Evolutionary conservation across 2,329 filamentous ascomycete species (phyloP).

Genomic region (Talaromyces sp.): DNA sequence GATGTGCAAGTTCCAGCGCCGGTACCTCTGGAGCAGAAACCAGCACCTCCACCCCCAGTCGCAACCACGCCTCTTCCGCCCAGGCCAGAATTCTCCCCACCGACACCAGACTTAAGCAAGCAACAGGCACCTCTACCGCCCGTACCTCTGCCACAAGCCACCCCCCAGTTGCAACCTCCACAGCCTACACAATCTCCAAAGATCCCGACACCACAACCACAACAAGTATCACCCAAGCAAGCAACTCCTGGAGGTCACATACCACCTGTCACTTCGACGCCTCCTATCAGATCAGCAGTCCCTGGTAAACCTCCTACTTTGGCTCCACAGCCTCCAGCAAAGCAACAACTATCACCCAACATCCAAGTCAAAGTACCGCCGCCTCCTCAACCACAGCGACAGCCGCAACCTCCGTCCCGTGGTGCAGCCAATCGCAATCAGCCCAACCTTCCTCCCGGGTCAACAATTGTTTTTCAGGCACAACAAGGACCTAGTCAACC

Average conservation of each 20-base stretch:
- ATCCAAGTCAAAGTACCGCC: constrained; percentile 18
- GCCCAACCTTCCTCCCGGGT: constrained; percentile 19
- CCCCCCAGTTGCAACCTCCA: constrained; percentile 1
- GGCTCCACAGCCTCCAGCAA: constrained; percentile 24
- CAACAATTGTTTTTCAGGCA: constrained; percentile 27
- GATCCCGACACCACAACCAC: constrained; percentile 5
- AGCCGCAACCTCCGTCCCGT: constrained; percentile 22
- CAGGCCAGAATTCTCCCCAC: background rate
- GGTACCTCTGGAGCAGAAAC: constrained; percentile 12
- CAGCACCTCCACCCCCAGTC: constrained; percentile 3
- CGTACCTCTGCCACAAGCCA: background rate
- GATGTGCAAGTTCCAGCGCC: constrained; percentile 1
- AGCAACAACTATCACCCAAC: constrained; percentile 19
- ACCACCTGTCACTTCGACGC: constrained; percentile 15
- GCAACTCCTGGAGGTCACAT: background rate
- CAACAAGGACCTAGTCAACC: constrained; percentile 23
- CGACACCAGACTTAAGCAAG: constrained; percentile 9
- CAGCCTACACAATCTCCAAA: background rate
- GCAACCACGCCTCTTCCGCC: background rate
- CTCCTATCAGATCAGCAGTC: constrained; percentile 19
- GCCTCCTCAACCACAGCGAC: constrained; percentile 17
- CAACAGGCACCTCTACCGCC: constrained; percentile 14
- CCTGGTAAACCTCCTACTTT: constrained; percentile 22
- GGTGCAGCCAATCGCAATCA: constrained; percentile 13
- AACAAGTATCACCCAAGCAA: constrained; percentile 3